Evolutionary conservation across 208 protist genomes (phyloP).

Genomic region (Acanthamoeba lenticulata): DNA sequence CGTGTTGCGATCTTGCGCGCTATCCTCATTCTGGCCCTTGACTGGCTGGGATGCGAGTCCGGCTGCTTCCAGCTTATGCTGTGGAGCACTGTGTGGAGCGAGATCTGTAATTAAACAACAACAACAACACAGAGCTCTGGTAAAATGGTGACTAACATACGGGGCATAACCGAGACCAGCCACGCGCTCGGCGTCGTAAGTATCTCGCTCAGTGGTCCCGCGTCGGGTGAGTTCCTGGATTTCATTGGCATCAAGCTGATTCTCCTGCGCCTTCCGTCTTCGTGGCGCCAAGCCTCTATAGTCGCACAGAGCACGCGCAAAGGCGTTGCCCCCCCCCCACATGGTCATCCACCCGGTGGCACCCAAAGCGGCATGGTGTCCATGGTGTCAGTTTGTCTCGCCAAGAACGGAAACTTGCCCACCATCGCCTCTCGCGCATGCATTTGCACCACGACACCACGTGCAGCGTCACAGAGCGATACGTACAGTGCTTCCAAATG

Average conservation of each 20-base stretch:
- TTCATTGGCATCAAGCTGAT: not conserved
- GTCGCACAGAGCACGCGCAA: not conserved
- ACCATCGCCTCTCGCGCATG: not conserved
- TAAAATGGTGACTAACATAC: not conserved
- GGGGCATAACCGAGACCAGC: not conserved
- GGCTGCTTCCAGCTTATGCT: not conserved
- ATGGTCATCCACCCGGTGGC: not conserved
- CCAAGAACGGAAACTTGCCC: too few species aligned
- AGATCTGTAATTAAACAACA: not conserved
- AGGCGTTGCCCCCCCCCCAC: not conserved
- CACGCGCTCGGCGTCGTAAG: conserved; percentile 16
- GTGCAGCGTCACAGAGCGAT: not conserved
- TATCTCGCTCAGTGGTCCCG: not conserved
- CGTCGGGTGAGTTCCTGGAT: conserved; percentile 24
- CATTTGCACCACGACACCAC: not conserved
- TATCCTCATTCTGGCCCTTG: not conserved
- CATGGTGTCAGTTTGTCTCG: too few species aligned
- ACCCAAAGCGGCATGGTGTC: not conserved
- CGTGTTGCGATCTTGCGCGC: not conserved
- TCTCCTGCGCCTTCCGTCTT: not conserved
- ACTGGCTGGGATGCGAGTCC: not conserved
- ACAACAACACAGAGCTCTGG: not conserved
- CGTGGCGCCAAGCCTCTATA: not conserved
- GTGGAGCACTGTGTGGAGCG: not conserved
- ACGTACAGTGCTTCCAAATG: not conserved